These are phyloP conservation scores for Penicillium sp. DNA, from an alignment of 2,329 filamentous ascomycete genomes.

Conservation along the genomic window DNA sequence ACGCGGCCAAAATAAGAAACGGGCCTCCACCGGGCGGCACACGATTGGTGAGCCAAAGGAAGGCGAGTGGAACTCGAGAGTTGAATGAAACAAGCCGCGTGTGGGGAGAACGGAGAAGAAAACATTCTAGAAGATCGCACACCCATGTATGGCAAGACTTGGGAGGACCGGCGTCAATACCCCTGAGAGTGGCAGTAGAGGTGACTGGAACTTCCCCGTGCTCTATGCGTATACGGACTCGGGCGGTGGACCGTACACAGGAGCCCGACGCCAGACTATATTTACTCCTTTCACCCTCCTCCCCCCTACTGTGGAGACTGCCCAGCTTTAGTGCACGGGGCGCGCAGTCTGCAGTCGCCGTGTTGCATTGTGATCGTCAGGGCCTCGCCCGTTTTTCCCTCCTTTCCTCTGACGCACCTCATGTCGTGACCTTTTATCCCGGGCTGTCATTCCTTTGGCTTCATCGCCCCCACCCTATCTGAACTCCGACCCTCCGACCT, in stretches of 20 bases:
- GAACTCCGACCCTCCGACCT: not conserved
- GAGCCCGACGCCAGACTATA: too few species aligned
- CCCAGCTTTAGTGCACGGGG: not conserved
- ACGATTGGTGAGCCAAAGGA: not conserved
- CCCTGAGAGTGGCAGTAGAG: not conserved
- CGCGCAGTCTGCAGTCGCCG: not conserved
- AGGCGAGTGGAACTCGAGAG: not conserved
- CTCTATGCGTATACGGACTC: too few species aligned
- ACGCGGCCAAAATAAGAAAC: not conserved
- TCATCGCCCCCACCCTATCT: constrained; percentile 12
- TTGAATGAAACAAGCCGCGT: not conserved
- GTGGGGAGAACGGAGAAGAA: not conserved
- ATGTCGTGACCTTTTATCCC: constrained; percentile 1
- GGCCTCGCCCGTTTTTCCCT: constrained; percentile 21
- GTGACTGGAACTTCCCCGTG: too few species aligned
- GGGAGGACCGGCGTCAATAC: not conserved
- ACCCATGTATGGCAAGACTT: not conserved
- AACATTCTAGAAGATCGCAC: not conserved
- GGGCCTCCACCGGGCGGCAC: not conserved
- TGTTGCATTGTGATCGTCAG: constrained; percentile 27
- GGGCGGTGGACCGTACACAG: too few species aligned
- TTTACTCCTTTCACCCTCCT: not conserved
- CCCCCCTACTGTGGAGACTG: not conserved
- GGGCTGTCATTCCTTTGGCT: constrained; percentile 30
- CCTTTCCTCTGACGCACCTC: constrained; percentile 6